Percentiles rank a stretch among this genome's conserved stretches.
Conservation (phyloP, 2,329 filamentous ascomycete genomes). For the Acrocalymma vagum region DNA sequence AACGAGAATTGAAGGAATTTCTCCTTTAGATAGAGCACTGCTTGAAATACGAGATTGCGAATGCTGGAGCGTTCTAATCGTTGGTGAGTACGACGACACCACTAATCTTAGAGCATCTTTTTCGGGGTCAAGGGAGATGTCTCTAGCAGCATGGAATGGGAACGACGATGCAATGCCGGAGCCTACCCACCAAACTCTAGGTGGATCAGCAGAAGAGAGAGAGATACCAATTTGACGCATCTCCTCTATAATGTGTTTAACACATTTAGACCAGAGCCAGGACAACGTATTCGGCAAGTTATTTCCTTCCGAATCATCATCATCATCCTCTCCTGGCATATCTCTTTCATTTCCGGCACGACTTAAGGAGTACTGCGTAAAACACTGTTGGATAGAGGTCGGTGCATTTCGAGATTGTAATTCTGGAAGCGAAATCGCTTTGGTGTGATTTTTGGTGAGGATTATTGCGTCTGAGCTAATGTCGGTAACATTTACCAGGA, state of each 20-base stretch:
- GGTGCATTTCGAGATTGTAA: too few species aligned
- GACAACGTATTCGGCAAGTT: background rate
- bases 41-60: too few species aligned
- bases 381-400: too few species aligned
- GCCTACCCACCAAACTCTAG: conserved; percentile 11
- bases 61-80: conserved; percentile 3
- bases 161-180: conserved; percentile 2
- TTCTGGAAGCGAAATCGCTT: too few species aligned
- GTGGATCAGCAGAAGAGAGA: too few species aligned
- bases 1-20: too few species aligned
- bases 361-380: too few species aligned
- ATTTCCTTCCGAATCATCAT: too few species aligned
- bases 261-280: conserved; percentile 6
- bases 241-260: conserved; percentile 3
- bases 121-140: background rate
- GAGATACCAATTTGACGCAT: background rate
- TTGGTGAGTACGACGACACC: conserved; percentile 5
- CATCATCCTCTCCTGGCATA: too few species aligned
- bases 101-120: background rate
- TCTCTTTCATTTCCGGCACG: too few species aligned
- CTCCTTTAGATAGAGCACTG: too few species aligned
- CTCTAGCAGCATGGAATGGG: conserved; percentile 9
- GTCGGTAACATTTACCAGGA: conserved; percentile 5
- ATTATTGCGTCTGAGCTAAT: conserved; percentile 7
- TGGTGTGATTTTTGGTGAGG: conserved; percentile 1